Evolutionary conservation across 2,329 filamentous ascomycete genomes (phyloP).

Genomic region (Penicillium rolfsii): DNA sequence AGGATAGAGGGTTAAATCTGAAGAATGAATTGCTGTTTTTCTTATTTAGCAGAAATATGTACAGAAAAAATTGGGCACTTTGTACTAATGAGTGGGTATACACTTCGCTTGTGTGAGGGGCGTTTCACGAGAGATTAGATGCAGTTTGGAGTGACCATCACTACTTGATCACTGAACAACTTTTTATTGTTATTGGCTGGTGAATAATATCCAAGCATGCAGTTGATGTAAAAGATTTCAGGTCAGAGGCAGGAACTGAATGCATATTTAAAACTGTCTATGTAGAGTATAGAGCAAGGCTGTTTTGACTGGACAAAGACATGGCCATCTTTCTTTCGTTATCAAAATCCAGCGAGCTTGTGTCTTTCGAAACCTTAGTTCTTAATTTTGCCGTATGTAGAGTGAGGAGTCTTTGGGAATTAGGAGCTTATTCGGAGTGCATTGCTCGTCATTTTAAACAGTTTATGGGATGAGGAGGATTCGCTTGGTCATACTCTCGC

Average conservation of each 20-base stretch:
- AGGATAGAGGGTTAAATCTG: background rate
- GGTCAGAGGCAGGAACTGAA: background rate
- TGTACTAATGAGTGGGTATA: background rate
- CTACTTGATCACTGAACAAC: background rate
- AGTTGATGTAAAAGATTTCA: background rate
- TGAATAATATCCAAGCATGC: background rate
- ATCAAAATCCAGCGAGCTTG: background rate
- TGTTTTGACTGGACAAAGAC: background rate
- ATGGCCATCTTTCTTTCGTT: background rate
- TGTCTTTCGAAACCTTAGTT: background rate
- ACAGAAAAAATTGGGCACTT: background rate
- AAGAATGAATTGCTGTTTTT: background rate
- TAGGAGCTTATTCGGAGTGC: too few species aligned
- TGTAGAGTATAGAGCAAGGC: background rate
- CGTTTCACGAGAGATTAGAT: background rate
- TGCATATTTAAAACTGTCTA: too few species aligned
- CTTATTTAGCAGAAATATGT: background rate
- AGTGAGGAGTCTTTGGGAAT: too few species aligned
- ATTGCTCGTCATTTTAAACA: too few species aligned
- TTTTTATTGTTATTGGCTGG: too few species aligned
- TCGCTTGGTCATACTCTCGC: too few species aligned
- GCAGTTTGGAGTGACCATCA: background rate
- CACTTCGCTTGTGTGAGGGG: background rate
- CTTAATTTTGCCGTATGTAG: too few species aligned
- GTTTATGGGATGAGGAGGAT: too few species aligned